Percentiles rank a stretch among this genome's conserved stretches.
Conservation (phyloP, 2,329 filamentous ascomycete species). For the Aureobasidium uvarum region DNA sequence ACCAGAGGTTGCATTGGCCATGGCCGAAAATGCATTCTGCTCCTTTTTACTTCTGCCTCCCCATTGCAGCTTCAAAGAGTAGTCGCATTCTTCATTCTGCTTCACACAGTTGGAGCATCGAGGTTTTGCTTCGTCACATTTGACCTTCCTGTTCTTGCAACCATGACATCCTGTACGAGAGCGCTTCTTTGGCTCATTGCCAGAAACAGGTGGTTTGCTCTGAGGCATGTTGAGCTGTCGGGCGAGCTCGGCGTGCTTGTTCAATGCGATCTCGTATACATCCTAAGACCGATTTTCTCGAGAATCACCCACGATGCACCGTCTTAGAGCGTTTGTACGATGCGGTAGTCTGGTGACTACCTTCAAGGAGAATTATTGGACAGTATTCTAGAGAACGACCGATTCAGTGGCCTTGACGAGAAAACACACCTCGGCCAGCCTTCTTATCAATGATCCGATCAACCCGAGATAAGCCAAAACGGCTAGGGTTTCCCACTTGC, state of each 20-base stretch:
- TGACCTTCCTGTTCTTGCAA: conserved; percentile 75
- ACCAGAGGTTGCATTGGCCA: conserved; percentile 6
- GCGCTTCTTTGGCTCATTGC: conserved; percentile 60
- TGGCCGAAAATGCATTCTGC: conserved; percentile 36
- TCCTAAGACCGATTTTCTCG: neutral
- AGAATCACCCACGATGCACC: neutral
- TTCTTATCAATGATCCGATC: conserved; percentile 22
- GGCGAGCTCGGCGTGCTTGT: conserved; percentile 3
- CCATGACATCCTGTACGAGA: conserved; percentile 71
- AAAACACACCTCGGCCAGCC: conserved; percentile 3
- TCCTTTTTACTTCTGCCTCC: conserved; percentile 64
- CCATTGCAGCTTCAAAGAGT: conserved; percentile 79
- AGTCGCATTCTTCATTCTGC: conserved; percentile 72
- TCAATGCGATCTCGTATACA: conserved; percentile 4
- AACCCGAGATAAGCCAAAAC: conserved; percentile 22
- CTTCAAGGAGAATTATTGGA: neutral
- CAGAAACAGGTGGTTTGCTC: conserved; percentile 61
- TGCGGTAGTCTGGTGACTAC: too few species aligned
- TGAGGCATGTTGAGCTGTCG: conserved; percentile 56
- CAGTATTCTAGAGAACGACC: neutral
- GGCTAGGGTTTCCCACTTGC: neutral
- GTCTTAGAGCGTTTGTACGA: neutral
- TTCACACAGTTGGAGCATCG: conserved; percentile 69
- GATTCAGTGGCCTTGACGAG: neutral
- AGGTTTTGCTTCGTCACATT: conserved; percentile 78